Evolutionary conservation across 345 rosid genomes (phyloP).

Genomic region (Euphorbia lathyris): DNA sequence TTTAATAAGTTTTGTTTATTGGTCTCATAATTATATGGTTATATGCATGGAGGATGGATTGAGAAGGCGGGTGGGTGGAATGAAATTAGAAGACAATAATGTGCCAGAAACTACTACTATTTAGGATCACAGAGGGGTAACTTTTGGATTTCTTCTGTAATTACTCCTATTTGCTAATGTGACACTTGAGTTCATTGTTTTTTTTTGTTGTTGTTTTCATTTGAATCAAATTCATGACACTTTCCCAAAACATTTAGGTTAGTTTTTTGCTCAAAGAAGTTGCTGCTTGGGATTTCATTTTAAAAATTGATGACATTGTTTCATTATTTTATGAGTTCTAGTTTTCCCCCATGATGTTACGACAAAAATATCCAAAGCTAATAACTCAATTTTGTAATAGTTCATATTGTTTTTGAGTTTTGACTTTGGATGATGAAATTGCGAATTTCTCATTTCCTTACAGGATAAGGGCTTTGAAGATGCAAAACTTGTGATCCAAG

Average conservation of each 20-base stretch:
- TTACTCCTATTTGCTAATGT: not conserved
- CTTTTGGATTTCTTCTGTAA: conserved; percentile 23
- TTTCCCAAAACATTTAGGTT: not conserved
- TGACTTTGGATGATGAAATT: not conserved
- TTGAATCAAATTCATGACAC: not conserved
- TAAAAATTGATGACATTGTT: no score
- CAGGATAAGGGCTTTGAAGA: conserved; percentile 80
- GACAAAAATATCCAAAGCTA: no score
- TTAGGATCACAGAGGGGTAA: conserved; percentile 63
- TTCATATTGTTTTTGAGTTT: not conserved
- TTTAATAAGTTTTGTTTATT: no score
- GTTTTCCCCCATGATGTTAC: no score
- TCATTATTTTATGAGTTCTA: no score
- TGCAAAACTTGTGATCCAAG: conserved; percentile 55
- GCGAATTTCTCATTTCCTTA: conserved; percentile 2
- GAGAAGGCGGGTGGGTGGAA: no score
- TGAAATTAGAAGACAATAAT: no score
- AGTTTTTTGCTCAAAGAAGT: not conserved
- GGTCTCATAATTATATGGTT: no score
- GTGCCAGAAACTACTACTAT: no score
- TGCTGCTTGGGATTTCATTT: not conserved
- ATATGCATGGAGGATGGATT: no score
- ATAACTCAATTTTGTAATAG: not conserved
- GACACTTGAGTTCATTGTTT: not conserved
- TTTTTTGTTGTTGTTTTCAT: not conserved